Percentiles rank a stretch among this genome's conserved stretches.
Evolutionary conservation across 805 yeast genomes (phyloP).

Genomic region (Cyberlindnera americana): DNA sequence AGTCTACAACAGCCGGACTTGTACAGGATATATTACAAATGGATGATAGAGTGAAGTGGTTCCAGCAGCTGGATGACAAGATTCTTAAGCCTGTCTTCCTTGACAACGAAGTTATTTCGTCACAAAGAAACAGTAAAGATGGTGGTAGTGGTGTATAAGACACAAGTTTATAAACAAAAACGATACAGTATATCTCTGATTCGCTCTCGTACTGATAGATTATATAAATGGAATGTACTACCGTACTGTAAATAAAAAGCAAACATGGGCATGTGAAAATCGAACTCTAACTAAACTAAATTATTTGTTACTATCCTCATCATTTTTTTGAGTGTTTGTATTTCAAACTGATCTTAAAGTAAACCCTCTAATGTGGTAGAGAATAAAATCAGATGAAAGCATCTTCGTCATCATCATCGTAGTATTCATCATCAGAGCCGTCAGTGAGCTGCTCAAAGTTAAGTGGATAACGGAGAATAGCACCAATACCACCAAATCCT

Average conservation of each 20-base stretch:
- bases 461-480: slow-evolving; percentile 90
- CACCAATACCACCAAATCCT: slow-evolving; percentile 99
- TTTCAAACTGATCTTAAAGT: no score
- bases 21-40: slow-evolving; percentile 37
- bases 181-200: not conserved
- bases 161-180: not conserved
- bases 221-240: no score
- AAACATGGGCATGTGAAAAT: not conserved
- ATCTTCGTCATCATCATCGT: slow-evolving; percentile 49
- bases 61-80: slow-evolving; percentile 88
- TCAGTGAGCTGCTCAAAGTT: slow-evolving; percentile 94
- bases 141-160: slow-evolving; percentile 3
- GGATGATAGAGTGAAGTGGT: slow-evolving; percentile 87
- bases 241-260: no score
- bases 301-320: not conserved
- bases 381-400: slow-evolving; percentile 14
- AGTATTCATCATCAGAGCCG: slow-evolving; percentile 88
- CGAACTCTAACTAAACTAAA: slow-evolving; percentile 1
- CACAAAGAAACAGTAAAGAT: slow-evolving; percentile 18
- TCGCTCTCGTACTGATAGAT: no score
- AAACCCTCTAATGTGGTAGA: not conserved
- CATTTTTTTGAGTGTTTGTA: not conserved
- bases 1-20: slow-evolving; percentile 11
- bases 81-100: slow-evolving; percentile 88
- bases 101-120: slow-evolving; percentile 40